Base-by-base conservation (phyloP, 345 rosid genomes). In the Brassica cretica region DNA sequence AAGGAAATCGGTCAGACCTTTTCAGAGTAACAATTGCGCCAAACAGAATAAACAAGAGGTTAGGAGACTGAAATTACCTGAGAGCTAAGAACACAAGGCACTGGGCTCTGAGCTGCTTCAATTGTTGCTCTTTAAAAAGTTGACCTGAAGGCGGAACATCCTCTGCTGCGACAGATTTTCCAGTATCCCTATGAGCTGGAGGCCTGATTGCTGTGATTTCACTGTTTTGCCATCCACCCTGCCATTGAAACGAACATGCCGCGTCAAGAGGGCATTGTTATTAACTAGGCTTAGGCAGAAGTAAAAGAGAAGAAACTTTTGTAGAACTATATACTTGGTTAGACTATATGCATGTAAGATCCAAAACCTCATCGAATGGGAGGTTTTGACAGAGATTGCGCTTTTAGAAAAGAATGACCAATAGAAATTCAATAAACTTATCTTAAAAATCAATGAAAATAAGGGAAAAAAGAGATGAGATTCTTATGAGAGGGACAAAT, bases 41-140 rank as follows among this genome's bases (percentile, higher is more conserved):
- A 24, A 51, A 72, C 61, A 59, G 64, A 70, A 33, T 63, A 76
- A 35, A 41, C 56, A 66, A 69, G 33, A 66, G 15, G 66, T 80
- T 72, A 70, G 21, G 74, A 69, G 41, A 27, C 35, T 68, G 44
- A 71, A 65, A 56, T 25, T 78, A 93, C 98, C 97, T 88, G 83
- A 93, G 90, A 37, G 98, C 97, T 81, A 93, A 76, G 83, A 91
- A 91, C 27, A 93, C 97, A 53, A 93, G 95, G 85, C 98, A 93
- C 78, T 93, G 98, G 53, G 98, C 98, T 77, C 97, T 89, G 74
- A 93, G 98, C 81, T 93, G 98, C 84, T 89, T 93, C 81, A 93
- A 78, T 78, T 93, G 98, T 63, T 93, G 93, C 71, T 91, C 98
- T 70, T 89, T 93, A 78, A 93, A 93, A 76, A 89, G 93, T 82